A percentile compares a stretch with the other conserved stretches of the same genome.
Conservation (phyloP, 805 yeast genomes). For the Helenozyma baotianmanensis region DNA sequence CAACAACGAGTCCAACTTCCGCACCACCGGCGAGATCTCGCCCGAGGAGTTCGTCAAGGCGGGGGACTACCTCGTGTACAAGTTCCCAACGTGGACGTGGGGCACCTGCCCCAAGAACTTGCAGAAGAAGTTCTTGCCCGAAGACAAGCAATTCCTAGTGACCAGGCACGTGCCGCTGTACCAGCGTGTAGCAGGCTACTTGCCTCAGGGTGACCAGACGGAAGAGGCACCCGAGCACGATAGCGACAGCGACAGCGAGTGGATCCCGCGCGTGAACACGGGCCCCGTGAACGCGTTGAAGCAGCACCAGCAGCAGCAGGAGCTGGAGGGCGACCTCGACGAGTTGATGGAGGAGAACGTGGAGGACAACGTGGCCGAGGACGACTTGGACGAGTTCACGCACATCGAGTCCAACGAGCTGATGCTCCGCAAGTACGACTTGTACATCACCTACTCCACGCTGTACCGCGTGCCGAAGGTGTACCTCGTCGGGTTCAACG, state of each 20-base stretch:
- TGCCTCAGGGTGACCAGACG: constrained; percentile 38
- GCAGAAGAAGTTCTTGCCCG: constrained; percentile 69
- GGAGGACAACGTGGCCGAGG: constrained; percentile 22
- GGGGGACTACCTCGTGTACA: constrained; percentile 86
- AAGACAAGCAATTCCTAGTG: constrained; percentile 80
- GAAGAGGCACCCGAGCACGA: constrained; percentile 21
- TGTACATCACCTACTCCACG: constrained; percentile 89
- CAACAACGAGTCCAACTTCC: constrained; percentile 78
- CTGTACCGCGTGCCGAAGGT: constrained; percentile 94
- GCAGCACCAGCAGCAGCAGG: constrained; percentile 2
- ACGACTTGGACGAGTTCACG: constrained; percentile 30
- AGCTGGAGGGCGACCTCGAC: constrained; percentile 35
- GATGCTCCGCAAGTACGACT: constrained; percentile 63
- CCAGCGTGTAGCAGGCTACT: constrained; percentile 58
- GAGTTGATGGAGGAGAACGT: constrained; percentile 41
- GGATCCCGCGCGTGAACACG: constrained; percentile 7
- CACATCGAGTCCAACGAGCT: constrained; percentile 34
- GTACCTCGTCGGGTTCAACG: constrained; percentile 82
- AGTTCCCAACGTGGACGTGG: constrained; percentile 99
- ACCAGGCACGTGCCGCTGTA: constrained; percentile 87
- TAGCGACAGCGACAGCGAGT: constrained; percentile 8
- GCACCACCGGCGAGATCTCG: constrained; percentile 83
- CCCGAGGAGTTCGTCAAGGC: constrained; percentile 95
- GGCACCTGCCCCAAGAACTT: constrained; percentile 29
- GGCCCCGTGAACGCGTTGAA: constrained; percentile 1